Conservation (phyloP, 106 monocot genomes). For the Agapanthus africanus region DNA sequence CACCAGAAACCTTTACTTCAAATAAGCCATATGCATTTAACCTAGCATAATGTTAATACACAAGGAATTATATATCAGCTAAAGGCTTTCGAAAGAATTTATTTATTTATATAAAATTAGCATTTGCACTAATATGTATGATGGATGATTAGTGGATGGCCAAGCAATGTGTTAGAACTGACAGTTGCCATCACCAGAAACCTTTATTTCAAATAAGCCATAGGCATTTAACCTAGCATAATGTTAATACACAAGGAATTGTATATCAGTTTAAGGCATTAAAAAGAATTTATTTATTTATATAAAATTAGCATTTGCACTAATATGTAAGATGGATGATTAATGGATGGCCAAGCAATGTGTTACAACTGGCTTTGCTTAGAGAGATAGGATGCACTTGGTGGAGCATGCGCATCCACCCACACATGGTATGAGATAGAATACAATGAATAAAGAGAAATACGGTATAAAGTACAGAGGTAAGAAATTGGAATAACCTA, state of each 20-base stretch:
- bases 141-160: not conserved
- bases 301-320: not conserved
- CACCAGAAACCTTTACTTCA: slow-evolving; percentile 90
- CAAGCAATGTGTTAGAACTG: too few species aligned
- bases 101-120: not conserved
- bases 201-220: slow-evolving; percentile 78
- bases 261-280: not conserved
- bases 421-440: too few species aligned
- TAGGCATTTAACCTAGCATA: slow-evolving; percentile 73
- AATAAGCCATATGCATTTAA: slow-evolving; percentile 68
- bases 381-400: too few species aligned
- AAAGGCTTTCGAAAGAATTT: not conserved
- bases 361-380: too few species aligned
- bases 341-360: not conserved
- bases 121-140: not conserved
- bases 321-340: not conserved
- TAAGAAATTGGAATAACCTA: too few species aligned
- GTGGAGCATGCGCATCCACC: too few species aligned
- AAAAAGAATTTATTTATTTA: not conserved
- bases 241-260: not conserved
- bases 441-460: too few species aligned
- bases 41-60: slow-evolving; percentile 30
- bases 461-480: too few species aligned
- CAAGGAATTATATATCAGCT: not conserved
- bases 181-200: slow-evolving; percentile 97